These are phyloP conservation scores for Acanthamoeba royreba DNA, from an alignment of 208 protist species.

Conservation along the genomic window DNA sequence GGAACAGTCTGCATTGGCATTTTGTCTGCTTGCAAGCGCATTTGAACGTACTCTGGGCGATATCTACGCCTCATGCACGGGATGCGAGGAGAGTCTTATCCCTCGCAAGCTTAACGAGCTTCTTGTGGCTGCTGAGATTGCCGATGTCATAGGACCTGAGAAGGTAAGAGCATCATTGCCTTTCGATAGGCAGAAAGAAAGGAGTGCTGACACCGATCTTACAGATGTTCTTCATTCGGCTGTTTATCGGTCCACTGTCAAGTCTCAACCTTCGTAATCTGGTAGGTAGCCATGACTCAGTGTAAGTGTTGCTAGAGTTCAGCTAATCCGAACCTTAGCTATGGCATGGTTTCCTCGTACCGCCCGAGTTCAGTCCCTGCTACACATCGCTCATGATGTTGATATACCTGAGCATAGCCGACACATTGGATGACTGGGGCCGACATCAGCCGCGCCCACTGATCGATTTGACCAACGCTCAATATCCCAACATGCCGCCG, in stretches of 20 bases:
- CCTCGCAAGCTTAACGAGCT: slow-evolving; percentile 19
- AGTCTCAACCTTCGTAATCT: slow-evolving; percentile 8
- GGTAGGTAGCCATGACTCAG: neutral
- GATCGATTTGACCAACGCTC: neutral
- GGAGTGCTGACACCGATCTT: neutral
- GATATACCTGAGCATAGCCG: slow-evolving; percentile 6
- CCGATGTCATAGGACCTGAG: neutral
- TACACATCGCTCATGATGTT: slow-evolving; percentile 1
- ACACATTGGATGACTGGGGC: neutral
- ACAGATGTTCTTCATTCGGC: slow-evolving; percentile 26
- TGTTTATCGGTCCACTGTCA: neutral
- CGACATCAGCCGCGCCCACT: neutral
- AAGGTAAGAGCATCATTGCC: neutral
- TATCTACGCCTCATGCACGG: neutral
- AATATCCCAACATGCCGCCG: neutral
- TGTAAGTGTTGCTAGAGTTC: neutral
- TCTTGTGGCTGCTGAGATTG: neutral
- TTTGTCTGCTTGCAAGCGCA: neutral
- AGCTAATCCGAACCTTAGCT: neutral
- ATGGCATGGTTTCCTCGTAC: neutral
- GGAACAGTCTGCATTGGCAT: neutral
- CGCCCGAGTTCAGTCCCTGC: neutral
- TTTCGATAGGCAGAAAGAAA: neutral
- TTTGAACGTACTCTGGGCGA: neutral
- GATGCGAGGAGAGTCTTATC: neutral